These are phyloP conservation scores for Rubroshorea leprosula DNA, from an alignment of 345 rosid genomes.

Conservation along the genomic window DNA sequence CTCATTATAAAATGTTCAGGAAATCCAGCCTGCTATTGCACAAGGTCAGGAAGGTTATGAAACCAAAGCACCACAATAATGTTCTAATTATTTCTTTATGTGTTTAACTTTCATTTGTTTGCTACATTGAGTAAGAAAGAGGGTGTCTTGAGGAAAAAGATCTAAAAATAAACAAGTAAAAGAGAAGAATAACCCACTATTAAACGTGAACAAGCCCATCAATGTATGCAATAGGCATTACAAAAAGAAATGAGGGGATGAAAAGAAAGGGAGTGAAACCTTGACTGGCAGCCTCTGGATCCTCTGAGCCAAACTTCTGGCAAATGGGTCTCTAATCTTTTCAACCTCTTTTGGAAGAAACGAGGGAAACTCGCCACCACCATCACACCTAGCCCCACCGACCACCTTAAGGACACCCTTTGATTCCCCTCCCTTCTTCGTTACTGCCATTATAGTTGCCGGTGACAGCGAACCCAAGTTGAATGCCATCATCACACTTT, in stretches of 20 bases:
- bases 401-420: constrained; percentile 10
- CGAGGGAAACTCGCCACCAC: constrained; percentile 49
- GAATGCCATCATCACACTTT: constrained; percentile 9
- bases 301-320: constrained; percentile 62
- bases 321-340: constrained; percentile 73
- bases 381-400: constrained; percentile 12
- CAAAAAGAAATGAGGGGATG: neutral
- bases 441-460: neutral
- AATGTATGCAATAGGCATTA: too few species aligned
- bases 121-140: too few species aligned
- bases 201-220: too few species aligned
- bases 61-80: too few species aligned
- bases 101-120: too few species aligned
- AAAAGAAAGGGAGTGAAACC: constrained; percentile 30
- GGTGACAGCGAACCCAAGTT: constrained; percentile 19
- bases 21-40: constrained; percentile 39
- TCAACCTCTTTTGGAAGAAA: constrained; percentile 75
- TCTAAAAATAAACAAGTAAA: neutral
- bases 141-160: neutral
- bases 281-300: constrained; percentile 64
- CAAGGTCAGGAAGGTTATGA: neutral
- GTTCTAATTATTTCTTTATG: too few species aligned
- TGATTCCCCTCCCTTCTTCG: constrained; percentile 6
- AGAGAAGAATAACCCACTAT: too few species aligned
- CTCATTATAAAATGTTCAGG: constrained; percentile 53